Evolutionary conservation across 2,329 filamentous ascomycete species (phyloP).

Genomic region (Fonsecaea multimorphosa): DNA sequence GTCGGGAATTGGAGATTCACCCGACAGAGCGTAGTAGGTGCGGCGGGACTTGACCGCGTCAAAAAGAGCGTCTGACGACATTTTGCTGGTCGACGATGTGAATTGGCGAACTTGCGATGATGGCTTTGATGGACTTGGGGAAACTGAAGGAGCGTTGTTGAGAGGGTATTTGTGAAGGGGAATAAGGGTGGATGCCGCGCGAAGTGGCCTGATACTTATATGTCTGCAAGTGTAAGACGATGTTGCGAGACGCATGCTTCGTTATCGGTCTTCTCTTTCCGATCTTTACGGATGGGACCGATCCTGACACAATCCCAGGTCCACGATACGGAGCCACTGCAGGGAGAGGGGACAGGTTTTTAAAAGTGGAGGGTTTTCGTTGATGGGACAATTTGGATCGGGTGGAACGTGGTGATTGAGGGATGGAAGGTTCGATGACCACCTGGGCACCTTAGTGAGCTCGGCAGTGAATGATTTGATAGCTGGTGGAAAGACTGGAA

Average conservation of each 20-base stretch:
- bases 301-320: neutral
- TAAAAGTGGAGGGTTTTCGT: slow-evolving; percentile 2
- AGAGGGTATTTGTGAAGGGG: neutral
- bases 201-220: slow-evolving; percentile 9
- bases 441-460: neutral
- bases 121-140: neutral
- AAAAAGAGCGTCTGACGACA: slow-evolving; percentile 23
- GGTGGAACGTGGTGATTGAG: neutral
- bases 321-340: neutral
- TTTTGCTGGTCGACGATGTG: slow-evolving; percentile 18
- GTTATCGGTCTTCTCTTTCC: slow-evolving; percentile 3
- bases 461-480: no score
- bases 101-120: neutral
- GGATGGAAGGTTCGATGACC: neutral
- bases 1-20: slow-evolving; percentile 34
- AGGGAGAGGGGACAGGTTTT: neutral
- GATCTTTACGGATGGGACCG: neutral
- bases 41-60: slow-evolving; percentile 33
- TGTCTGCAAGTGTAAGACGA: slow-evolving; percentile 13
- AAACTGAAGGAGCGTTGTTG: neutral
- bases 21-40: slow-evolving; percentile 34
- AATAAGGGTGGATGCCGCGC: neutral
- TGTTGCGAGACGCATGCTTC: slow-evolving; percentile 9
- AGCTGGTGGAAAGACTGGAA: neutral
- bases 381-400: slow-evolving; percentile 1